Evolutionary conservation across 495 filamentous ascomycete species (phyloP).

Genomic region (Aspergillus olivimuriae): DNA sequence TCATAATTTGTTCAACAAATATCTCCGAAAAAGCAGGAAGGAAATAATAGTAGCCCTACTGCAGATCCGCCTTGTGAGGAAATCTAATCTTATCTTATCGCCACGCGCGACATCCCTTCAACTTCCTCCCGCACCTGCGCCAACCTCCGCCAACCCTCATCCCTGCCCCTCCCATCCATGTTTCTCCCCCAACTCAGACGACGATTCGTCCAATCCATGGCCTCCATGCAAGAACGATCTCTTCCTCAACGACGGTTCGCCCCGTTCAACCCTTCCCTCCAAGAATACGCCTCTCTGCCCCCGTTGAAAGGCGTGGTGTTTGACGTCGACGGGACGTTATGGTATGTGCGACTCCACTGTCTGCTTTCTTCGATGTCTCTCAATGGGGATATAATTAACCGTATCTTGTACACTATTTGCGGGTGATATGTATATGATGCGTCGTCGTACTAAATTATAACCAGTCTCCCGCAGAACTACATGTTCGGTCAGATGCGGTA

Average conservation of each 20-base stretch:
- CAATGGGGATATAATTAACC: neutral
- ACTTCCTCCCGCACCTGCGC: neutral
- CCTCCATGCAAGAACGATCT: constrained; percentile 17
- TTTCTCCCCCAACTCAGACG: neutral
- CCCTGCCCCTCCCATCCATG: neutral
- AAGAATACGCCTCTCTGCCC: constrained; percentile 34
- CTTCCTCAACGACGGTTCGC: constrained; percentile 46
- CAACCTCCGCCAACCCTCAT: neutral
- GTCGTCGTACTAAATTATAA: too few species aligned
- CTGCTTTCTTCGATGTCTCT: neutral
- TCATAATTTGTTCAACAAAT: too few species aligned
- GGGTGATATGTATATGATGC: too few species aligned
- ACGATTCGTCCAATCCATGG: constrained; percentile 21
- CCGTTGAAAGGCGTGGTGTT: constrained; percentile 79
- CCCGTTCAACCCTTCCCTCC: constrained; percentile 50
- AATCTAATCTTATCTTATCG: constrained; percentile 3
- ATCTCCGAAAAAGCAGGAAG: too few species aligned
- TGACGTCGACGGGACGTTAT: constrained; percentile 92
- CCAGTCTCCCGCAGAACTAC: constrained; percentile 81
- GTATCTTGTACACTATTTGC: too few species aligned
- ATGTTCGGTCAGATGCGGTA: constrained; percentile 88
- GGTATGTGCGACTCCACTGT: too few species aligned
- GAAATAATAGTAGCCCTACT: too few species aligned
- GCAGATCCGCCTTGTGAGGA: too few species aligned
- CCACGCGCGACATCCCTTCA: neutral